Conservation (phyloP, 2,329 filamentous ascomycete genomes). For the Rosellinia necatrix region DNA sequence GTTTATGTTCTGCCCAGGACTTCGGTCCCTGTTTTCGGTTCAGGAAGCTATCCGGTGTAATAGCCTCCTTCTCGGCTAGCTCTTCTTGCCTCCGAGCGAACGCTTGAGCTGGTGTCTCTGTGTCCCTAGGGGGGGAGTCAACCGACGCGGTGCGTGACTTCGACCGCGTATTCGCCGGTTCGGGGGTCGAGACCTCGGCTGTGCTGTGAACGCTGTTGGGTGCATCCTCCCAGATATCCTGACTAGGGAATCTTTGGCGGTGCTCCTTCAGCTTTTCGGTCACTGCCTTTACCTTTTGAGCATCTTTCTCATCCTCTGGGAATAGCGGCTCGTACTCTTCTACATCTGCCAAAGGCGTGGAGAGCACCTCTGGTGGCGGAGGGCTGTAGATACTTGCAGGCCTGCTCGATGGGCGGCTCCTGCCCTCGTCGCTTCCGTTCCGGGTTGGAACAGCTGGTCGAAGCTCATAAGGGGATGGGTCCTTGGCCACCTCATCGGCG, state of each 20-base stretch:
- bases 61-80: conserved; percentile 62
- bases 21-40: conserved; percentile 54
- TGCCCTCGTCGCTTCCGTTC: conserved; percentile 61
- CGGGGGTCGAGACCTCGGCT: conserved; percentile 83
- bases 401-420: conserved; percentile 68
- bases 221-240: conserved; percentile 96
- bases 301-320: conserved; percentile 70
- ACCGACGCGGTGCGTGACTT: conserved; percentile 45
- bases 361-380: conserved; percentile 58
- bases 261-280: conserved; percentile 56
- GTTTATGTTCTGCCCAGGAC: conserved; percentile 52
- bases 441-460: conserved; percentile 83
- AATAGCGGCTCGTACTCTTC: conserved; percentile 96
- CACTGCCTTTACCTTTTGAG: conserved; percentile 45
- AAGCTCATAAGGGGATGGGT: conserved; percentile 68
- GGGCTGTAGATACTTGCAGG: conserved; percentile 66
- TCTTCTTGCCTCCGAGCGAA: conserved; percentile 71
- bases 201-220: conserved; percentile 81
- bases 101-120: conserved; percentile 63
- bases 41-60: conserved; percentile 56
- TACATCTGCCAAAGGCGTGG: conserved; percentile 81
- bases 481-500: conserved; percentile 81
- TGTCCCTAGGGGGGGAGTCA: conserved; percentile 44
- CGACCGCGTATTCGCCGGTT: conserved; percentile 55
- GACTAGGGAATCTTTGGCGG: conserved; percentile 81